Base-by-base conservation (phyloP, 2,329 filamentous ascomycete species). In the Alternaria ethzedia region DNA sequence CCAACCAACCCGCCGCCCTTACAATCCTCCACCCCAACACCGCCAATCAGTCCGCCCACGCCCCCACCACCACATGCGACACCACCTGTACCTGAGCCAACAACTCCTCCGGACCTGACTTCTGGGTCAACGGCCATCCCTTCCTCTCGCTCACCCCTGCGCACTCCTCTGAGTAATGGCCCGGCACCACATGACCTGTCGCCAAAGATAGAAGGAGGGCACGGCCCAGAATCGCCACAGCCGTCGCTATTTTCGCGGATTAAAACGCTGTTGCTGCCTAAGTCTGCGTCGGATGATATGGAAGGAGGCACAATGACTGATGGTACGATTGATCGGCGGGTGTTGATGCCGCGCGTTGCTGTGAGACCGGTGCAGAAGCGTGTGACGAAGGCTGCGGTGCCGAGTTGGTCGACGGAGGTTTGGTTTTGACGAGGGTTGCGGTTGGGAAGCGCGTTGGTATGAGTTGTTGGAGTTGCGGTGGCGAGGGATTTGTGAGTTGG, bases 201-300 rank as follows among this genome's bases (percentile, higher is more conserved):
- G 8, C 30, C 30, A 36, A 52, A 41, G 28, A 52, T 52, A 51
- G 45, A 36, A 47, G 44, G 44, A 47, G 44, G 23, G 44, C 25
- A 6, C 15, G 3, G 25, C 32, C 23, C 23, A 54, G 23, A n/a
- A 11, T 15, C 12, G 15, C 21, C 52, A n/a, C 36, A 44, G 36
- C 52, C 49, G 49, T 41, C 49, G 30, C 13, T 52, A 15, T 25
- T 36, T 15, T 8, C 49, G 21, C 30, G 49, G 32, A 17, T 52
- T 15, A 52, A 52, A 23, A 12, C 49, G 3, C 3, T 52, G 13
- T 6, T 52, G 0, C 0, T 52, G 3, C 13, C 30, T 41, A 41
- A 0, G 0, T 17, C 20, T 9, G 2, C 9, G 17, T 17, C 13
- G 4, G 11, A 1, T 1, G 13, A 41, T 41, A 4, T n/a, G 20